Percentiles rank a stretch among this genome's conserved stretches.
Evolutionary conservation across 768 basidiomycete genomes (phyloP).

Genomic region (Stropharia rugosoannulata): DNA sequence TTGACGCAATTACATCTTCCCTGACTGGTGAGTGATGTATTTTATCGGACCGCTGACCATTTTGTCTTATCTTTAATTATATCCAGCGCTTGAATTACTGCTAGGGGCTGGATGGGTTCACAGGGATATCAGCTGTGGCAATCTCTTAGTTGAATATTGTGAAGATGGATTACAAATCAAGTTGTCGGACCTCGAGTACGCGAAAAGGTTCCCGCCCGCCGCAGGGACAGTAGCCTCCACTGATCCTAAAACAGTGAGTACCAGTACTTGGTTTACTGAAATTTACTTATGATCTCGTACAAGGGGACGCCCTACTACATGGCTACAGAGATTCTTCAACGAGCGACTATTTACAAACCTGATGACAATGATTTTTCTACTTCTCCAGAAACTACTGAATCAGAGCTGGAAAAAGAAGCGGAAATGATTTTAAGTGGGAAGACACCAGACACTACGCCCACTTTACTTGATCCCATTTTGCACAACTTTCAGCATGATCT

Average conservation of each 20-base stretch:
- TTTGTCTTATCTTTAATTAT: background rate
- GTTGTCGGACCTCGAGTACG: slow-evolving; percentile 8
- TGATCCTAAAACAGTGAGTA: slow-evolving; percentile 4
- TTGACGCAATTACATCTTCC: background rate
- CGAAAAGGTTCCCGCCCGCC: slow-evolving; percentile 1
- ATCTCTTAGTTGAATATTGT: slow-evolving; percentile 2
- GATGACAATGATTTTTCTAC: background rate
- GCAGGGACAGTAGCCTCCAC: background rate
- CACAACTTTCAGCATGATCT: slow-evolving; percentile 13
- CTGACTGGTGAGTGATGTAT: background rate
- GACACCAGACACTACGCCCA: too few relatives aligned
- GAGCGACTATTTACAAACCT: background rate
- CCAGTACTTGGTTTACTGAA: background rate
- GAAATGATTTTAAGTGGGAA: too few relatives aligned
- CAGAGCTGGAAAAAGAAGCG: too few relatives aligned
- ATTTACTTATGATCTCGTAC: background rate
- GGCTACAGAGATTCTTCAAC: slow-evolving; percentile 6
- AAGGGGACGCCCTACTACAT: slow-evolving; percentile 16
- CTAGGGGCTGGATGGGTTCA: slow-evolving; percentile 12
- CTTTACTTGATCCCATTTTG: background rate
- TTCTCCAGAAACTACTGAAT: too few relatives aligned
- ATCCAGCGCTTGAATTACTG: slow-evolving; percentile 10
- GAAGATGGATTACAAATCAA: background rate
- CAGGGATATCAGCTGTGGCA: slow-evolving; percentile 13
- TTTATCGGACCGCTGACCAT: background rate